Evolutionary conservation across 2,329 filamentous ascomycete species (phyloP), one percentile per base, ranked within the genome.

Genomic region (Salinomyces thailandicus): DNA sequence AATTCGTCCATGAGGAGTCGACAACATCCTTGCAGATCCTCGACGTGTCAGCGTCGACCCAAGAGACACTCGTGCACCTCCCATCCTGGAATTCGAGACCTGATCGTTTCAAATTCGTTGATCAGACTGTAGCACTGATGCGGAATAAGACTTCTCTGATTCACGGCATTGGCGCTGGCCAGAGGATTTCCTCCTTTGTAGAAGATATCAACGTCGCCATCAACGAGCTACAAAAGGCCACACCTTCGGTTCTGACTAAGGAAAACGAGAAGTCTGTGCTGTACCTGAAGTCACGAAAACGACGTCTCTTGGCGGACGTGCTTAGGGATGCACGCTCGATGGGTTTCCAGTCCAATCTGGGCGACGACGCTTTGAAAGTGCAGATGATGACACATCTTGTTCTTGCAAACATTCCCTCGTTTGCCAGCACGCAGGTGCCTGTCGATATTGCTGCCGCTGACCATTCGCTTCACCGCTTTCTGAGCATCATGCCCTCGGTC

Each of bases 241-340:
- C 91, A 0, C 91, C 91, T 0, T 67, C 73, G 0, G 70, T 72
- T n/a, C 63, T 93, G 31, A 94, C 75, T 0, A 84, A 94, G 17
- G 87, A 94, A 29, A 95, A 91, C 59, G 89, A 87, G 55, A 73
- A 79, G 8, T 60, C 73, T 12, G 76, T 95, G 42, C 87, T 93
- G 59, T 85, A 95, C 57, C 75, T 96, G 48, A 96, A 95, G 66
- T 78, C 77, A 2, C 75, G 85, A 50, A 98, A 98, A 63, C 77
- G 85, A 29, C 87, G 86, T 49, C 72, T 96, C 11, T 91, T 93
- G 50, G 83, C 85, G 1, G 89, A 96, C 49, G 87, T 83, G 0
- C 65, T 98, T 45, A 87, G 84, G 52, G 75, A 79, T 15, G 66
- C 95, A 18, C 77, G 85, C 22, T 75, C 80, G 39, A 96, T 98